Evolutionary conservation across 495 filamentous ascomycete genomes (phyloP), one percentile per base, ranked within the genome.

Genomic region (Hypoxylon fuscum): DNA sequence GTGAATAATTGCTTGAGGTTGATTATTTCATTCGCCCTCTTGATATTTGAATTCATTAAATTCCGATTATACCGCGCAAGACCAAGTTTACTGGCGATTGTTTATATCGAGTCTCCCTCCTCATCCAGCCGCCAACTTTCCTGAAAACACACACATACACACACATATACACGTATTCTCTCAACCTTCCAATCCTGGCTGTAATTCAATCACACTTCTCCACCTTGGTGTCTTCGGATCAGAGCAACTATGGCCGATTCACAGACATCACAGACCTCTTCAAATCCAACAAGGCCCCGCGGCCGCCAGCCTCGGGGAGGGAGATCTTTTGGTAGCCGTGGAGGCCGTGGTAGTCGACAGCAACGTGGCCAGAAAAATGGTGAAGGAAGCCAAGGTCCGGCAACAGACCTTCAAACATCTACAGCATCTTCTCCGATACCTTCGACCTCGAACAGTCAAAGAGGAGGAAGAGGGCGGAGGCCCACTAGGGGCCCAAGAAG

Each of bases 401-500:
- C 48, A 25, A 11, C 25, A 43, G 15, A 47, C 10, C 25, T 34
- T 14, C 2, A 31, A 35, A 20, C 17, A 21, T 40, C 53, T 31
- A 11, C 27, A 10, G 18, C 56, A 8, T 20, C 55, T 10, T 42
- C 59, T 46, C 18, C 32, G 12, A 32, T 31, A 18, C 15, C 48
- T 31, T 32, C 52, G 10, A 56, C 42, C 11, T 17, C 55, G 5
- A 49, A 18, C 25, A 63, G 46, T 29, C 58, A n/a, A n/a, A n/a
- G 66, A 23, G 56, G 59, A 10, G 49, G 78, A 43, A 72, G 81
- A 60, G 73, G 81, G 35, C 74, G 77, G 48, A 67, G 76, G 37
- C 73, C 66, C 4, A 34, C 63, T 5, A 71, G 81, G 27, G 70
- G 74, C 10, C 62, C 75, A 49, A 69, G 71, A 68, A 75, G 79